Conservation (phyloP, 495 filamentous ascomycete species). For the Schizothecium vesticola region DNA sequence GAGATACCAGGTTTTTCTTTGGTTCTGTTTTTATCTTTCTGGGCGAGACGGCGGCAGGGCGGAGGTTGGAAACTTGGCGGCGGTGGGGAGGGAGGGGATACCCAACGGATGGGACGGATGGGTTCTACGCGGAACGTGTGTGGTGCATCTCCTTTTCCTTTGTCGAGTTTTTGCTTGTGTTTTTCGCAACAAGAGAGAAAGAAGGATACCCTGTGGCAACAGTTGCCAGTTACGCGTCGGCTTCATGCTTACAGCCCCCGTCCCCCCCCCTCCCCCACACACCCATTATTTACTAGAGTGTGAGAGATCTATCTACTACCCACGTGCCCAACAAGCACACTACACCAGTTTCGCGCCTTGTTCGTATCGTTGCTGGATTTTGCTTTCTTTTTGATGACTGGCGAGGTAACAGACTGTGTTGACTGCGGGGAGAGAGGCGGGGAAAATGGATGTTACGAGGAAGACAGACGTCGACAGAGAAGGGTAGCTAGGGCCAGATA, state of each 20-base stretch:
- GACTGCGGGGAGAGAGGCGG: background rate
- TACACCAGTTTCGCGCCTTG: background rate
- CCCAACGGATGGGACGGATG: background rate
- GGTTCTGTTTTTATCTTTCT: background rate
- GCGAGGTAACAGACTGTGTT: background rate
- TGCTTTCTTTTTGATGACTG: background rate
- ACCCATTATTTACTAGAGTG: background rate
- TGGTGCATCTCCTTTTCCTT: background rate
- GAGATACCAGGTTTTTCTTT: background rate
- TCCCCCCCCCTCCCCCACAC: background rate
- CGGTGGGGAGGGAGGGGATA: background rate
- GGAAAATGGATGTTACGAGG: background rate
- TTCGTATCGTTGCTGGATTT: background rate
- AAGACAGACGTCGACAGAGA: background rate
- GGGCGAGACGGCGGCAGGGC: background rate
- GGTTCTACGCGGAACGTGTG: background rate
- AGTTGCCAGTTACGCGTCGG: background rate
- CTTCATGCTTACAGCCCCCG: background rate
- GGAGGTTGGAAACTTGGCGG: too few relatives aligned
- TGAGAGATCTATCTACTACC: background rate
- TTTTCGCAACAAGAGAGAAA: background rate
- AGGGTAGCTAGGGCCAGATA: background rate
- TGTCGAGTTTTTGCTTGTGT: background rate
- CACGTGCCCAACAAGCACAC: background rate
- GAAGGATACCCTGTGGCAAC: background rate